A percentile compares a stretch with the other conserved stretches of the same genome.
Conservation (phyloP, 257 asterid genomes). For the Jaltomata sinuosa region DNA sequence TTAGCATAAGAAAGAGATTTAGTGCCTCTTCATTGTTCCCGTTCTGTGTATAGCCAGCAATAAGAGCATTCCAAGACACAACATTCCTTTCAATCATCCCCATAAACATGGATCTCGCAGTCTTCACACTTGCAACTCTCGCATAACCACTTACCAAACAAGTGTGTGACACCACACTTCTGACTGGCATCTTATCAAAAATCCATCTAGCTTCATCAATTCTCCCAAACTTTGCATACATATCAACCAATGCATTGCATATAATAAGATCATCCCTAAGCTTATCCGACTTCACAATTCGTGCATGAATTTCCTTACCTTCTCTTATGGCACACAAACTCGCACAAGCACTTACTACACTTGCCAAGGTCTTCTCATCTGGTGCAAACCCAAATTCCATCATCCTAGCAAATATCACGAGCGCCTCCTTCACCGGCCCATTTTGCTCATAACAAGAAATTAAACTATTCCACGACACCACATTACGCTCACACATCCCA, state of each 20-base stretch:
- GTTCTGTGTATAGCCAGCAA: slow-evolving; percentile 9
- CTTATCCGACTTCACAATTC: neutral
- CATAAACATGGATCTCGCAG: slow-evolving; percentile 2
- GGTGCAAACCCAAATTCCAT: neutral
- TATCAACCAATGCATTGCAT: slow-evolving; percentile 4
- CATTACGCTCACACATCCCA: slow-evolving; percentile 5
- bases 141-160: slow-evolving; percentile 10
- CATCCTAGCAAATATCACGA: slow-evolving; percentile 2
- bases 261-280: slow-evolving; percentile 4
- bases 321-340: slow-evolving; percentile 2
- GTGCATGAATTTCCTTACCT: slow-evolving; percentile 3
- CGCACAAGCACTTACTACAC: slow-evolving; percentile 10
- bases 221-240: slow-evolving; percentile 5
- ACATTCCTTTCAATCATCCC: slow-evolving; percentile 13
- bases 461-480: slow-evolving; percentile 13
- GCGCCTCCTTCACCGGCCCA: neutral
- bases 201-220: slow-evolving; percentile 6
- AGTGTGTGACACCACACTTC: slow-evolving; percentile 9
- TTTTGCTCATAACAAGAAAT: slow-evolving; percentile 10
- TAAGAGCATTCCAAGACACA: slow-evolving; percentile 12
- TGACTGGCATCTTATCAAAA: slow-evolving; percentile 4
- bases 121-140: slow-evolving; percentile 4
- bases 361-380: slow-evolving; percentile 10
- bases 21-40: slow-evolving; percentile 10
- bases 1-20: slow-evolving; percentile 7